Base-by-base conservation (phyloP, 2,329 filamentous ascomycete species). In the Diaporthe batatas region DNA sequence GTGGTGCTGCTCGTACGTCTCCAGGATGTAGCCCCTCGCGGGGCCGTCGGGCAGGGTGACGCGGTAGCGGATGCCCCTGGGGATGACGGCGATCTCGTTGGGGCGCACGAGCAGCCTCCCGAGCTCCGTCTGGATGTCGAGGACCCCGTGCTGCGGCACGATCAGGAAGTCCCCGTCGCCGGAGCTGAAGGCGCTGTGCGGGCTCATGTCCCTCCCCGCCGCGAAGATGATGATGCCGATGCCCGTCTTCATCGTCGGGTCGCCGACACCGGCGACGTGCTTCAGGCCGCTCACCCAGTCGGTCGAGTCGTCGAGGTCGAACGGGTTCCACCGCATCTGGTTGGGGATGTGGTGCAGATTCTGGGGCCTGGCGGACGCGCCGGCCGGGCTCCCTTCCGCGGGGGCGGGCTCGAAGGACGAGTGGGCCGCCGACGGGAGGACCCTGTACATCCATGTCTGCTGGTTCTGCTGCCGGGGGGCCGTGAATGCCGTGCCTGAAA, bases 171-270 rank as follows among this genome's bases (percentile, higher is more conserved):
- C 93, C 14, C 93, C 93, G 79, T 96, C 93, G 0, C 94, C 92
- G 5, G 92, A 95, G 86, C 96, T 97, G 81, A 95, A 97, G 0
- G 94, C 94, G 65, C 92, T 92, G 51, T 89, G 88, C 23, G 86
- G 83, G 64, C 86, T 86, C 95, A 98, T 97, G 79, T 91, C 91
- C 80, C 89, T 91, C 23, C 93, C 93, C 0, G 92, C 93, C 0
- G 93, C 92, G 79, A 94, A 97, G 72, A 96, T 90, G 81, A 93
- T 91, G 74, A 96, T 94, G 29, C 93, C 94, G 54, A 97, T 78
- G 0, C 95, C 95, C 23, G 89, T 86, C 83, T 97, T 97, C 80
- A 92, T 87, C 0, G 92, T 92, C 0, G 94, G 91, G 77, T 96
- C 93, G 21, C 95, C 95, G 0, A 94, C 90, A 3, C 94, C 94